Evolutionary conservation across 345 rosid genomes (phyloP).

Genomic region (Moringa oleifera): DNA sequence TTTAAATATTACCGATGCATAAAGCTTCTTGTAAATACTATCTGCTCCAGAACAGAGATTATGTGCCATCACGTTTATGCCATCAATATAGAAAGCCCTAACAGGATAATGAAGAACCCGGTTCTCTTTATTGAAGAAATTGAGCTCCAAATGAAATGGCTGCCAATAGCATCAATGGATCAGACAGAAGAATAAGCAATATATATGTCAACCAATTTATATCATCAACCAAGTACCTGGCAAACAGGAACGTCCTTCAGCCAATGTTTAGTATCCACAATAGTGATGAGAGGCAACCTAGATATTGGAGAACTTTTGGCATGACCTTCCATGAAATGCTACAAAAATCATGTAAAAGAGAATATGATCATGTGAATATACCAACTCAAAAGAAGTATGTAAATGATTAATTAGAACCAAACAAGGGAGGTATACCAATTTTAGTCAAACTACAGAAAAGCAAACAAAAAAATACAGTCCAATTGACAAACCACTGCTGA

Average conservation of each 20-base stretch:
- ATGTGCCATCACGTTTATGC: constrained; percentile 78
- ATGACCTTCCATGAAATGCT: constrained; percentile 99
- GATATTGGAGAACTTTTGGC: constrained; percentile 91
- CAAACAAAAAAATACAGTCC: background rate
- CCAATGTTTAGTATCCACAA: constrained; percentile 61
- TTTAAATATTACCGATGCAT: constrained; percentile 58
- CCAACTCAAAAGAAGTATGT: background rate
- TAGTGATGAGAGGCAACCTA: constrained; percentile 76
- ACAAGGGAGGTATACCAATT: background rate
- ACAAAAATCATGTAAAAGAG: constrained; percentile 20
- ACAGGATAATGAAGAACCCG: constrained; percentile 95
- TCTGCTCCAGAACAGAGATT: constrained; percentile 84
- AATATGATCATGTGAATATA: constrained; percentile 10
- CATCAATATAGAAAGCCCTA: constrained; percentile 86
- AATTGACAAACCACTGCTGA: too few relatives aligned
- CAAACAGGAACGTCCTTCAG: constrained; percentile 86
- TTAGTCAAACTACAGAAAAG: background rate
- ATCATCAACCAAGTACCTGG: constrained; percentile 47
- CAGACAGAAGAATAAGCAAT: constrained; percentile 23
- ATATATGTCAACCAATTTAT: constrained; percentile 11
- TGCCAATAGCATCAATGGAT: constrained; percentile 38
- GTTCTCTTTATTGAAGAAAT: constrained; percentile 89
- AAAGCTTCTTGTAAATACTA: constrained; percentile 75
- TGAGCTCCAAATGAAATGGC: constrained; percentile 97
- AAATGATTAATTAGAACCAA: background rate